phyloP scores from a whole-genome alignment of 129 eudicot species.

The Artemisia annua region DNA sequence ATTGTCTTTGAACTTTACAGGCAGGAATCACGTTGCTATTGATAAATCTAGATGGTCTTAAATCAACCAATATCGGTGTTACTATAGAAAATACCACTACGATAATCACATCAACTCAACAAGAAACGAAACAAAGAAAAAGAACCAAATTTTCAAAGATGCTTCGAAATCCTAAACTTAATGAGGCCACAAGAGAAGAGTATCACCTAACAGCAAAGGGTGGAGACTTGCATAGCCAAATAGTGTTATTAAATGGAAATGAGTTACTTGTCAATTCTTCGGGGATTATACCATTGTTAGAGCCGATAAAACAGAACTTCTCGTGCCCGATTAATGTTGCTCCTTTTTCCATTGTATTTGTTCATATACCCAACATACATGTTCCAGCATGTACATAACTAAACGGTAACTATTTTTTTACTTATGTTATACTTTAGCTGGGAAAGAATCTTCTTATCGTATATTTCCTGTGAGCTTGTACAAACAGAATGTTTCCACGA shows the following conservation, averaged over 20 bases:
- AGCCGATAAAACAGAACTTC: slow-evolving; percentile 37
- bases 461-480: not conserved
- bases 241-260: slow-evolving; percentile 49
- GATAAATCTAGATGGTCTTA: slow-evolving; percentile 50
- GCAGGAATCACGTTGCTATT: slow-evolving; percentile 56
- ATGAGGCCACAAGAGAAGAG: slow-evolving; percentile 51
- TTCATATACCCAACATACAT: slow-evolving; percentile 40
- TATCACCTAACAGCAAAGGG: slow-evolving; percentile 66
- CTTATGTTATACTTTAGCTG: not conserved
- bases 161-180: slow-evolving; percentile 22
- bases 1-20: slow-evolving; percentile 35
- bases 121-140: slow-evolving; percentile 16
- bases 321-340: slow-evolving; percentile 42
- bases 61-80: slow-evolving; percentile 36
- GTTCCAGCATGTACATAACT: slow-evolving; percentile 46
- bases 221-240: slow-evolving; percentile 59
- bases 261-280: slow-evolving; percentile 40
- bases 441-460: slow-evolving; percentile 9
- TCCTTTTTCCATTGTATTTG: slow-evolving; percentile 69
- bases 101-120: slow-evolving; percentile 19
- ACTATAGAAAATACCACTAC: slow-evolving; percentile 33
- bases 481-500: not conserved
- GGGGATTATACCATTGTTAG: slow-evolving; percentile 50
- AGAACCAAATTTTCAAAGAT: slow-evolving; percentile 26
- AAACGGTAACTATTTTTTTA: slow-evolving; percentile 14